phyloP scores from a whole-genome alignment of 345 rosid species.

The Cardamine chenopodiifolia region DNA sequence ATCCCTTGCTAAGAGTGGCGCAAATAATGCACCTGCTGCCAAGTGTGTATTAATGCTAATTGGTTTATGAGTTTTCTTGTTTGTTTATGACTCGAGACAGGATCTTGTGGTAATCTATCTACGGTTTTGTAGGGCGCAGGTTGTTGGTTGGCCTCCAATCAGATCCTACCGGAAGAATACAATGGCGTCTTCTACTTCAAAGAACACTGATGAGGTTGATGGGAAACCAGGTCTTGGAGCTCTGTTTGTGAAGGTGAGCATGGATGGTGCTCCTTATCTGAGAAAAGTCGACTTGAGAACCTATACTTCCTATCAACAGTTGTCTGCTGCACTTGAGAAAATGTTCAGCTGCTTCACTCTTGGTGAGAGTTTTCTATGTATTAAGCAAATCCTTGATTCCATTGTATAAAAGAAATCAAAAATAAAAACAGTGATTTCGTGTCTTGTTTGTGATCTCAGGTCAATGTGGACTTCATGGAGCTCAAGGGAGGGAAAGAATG shows the following conservation, averaged over 20 bases:
- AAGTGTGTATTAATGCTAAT: slow-evolving; percentile 55
- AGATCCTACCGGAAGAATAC: slow-evolving; percentile 80
- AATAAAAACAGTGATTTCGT: neutral
- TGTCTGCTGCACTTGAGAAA: slow-evolving; percentile 88
- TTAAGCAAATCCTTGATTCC: neutral
- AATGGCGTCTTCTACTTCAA: slow-evolving; percentile 62
- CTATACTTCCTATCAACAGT: slow-evolving; percentile 64
- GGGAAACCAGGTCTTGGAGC: slow-evolving; percentile 74
- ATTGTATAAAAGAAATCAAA: neutral
- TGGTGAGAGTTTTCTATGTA: slow-evolving; percentile 50
- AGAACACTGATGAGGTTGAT: slow-evolving; percentile 86
- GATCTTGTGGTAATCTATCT: slow-evolving; percentile 4
- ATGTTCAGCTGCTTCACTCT: slow-evolving; percentile 92
- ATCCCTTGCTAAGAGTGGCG: slow-evolving; percentile 42
- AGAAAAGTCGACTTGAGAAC: slow-evolving; percentile 85
- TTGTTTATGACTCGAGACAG: neutral
- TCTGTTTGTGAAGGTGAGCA: slow-evolving; percentile 87
- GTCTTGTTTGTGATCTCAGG: slow-evolving; percentile 47
- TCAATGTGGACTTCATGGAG: slow-evolving; percentile 69
- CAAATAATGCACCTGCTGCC: slow-evolving; percentile 61
- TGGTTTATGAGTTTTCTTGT: neutral
- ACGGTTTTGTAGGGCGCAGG: slow-evolving; percentile 68
- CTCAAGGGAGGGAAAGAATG: slow-evolving; percentile 63
- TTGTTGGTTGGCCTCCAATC: slow-evolving; percentile 96
- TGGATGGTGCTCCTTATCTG: slow-evolving; percentile 95